A percentile compares a stretch with the other conserved stretches of the same genome.
Conservation (phyloP, 2,329 filamentous ascomycete species). For the Xylaria sp. region DNA sequence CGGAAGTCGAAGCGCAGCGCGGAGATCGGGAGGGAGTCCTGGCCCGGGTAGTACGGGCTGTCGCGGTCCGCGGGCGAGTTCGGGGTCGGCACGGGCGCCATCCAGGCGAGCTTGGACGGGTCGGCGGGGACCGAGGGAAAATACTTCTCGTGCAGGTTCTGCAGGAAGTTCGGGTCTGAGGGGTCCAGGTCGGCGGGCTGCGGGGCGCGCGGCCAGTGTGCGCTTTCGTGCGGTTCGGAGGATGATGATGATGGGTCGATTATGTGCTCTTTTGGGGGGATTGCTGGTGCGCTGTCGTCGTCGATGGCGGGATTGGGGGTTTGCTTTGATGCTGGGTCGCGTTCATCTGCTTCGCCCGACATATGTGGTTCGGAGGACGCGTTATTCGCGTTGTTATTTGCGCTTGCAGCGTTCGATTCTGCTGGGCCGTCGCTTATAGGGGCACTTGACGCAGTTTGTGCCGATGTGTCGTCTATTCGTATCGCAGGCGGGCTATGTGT, state of each 20-base stretch:
- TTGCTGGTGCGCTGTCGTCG: conserved; percentile 32
- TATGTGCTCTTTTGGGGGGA: conserved; percentile 38
- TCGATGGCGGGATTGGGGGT: conserved; percentile 39
- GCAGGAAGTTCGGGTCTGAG: conserved; percentile 82
- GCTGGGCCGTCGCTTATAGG: neutral
- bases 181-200: conserved; percentile 81
- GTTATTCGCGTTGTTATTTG: neutral
- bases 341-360: conserved; percentile 29
- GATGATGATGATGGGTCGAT: conserved; percentile 21
- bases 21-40: conserved; percentile 76
- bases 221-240: conserved; percentile 44
- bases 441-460: conserved; percentile 15
- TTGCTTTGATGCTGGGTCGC: conserved; percentile 1
- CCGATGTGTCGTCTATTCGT: conserved; percentile 43
- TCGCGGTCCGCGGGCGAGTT: conserved; percentile 73
- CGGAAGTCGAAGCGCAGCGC: conserved; percentile 90
- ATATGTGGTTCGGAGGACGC: conserved; percentile 37
- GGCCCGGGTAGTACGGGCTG: conserved; percentile 84
- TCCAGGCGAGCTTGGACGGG: conserved; percentile 89
- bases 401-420: neutral
- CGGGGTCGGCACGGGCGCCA: conserved; percentile 76
- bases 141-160: conserved; percentile 89
- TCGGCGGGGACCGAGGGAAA: conserved; percentile 89
- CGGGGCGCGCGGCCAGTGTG: conserved; percentile 71
- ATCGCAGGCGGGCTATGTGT: conserved; percentile 38